Evolutionary conservation across 1,139 yeast genomes (phyloP).

Genomic region (Sugiyamaella pinicola): DNA sequence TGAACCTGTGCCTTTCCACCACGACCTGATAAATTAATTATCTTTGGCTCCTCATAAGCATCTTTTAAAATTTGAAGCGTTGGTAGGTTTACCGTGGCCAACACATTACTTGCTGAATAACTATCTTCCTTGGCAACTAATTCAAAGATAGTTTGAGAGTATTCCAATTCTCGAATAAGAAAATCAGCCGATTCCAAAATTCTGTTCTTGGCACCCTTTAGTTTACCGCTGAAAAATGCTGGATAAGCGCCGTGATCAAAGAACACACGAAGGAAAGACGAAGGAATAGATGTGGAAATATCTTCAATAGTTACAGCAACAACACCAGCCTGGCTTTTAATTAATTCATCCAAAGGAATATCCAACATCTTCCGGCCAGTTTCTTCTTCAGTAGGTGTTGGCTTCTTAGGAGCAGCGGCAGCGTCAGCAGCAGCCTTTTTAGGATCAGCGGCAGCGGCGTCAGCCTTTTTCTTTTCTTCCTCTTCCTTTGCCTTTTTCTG

Average conservation of each 20-base stretch:
- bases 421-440: constrained; percentile 21
- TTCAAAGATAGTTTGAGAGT: constrained; percentile 67
- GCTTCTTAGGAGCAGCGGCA: constrained; percentile 25
- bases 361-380: constrained; percentile 49
- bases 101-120: constrained; percentile 54
- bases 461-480: constrained; percentile 36
- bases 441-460: constrained; percentile 28
- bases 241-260: constrained; percentile 74
- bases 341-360: constrained; percentile 59
- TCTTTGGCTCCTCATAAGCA: constrained; percentile 62
- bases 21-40: constrained; percentile 51
- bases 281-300: constrained; percentile 48
- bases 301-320: constrained; percentile 63
- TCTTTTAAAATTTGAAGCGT: constrained; percentile 67
- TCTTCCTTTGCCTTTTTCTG: constrained; percentile 46
- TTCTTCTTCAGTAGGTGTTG: constrained; percentile 36
- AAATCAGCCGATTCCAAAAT: constrained; percentile 71
- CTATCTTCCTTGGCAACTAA: constrained; percentile 54
- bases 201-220: constrained; percentile 46
- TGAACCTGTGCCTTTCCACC: constrained; percentile 53
- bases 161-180: constrained; percentile 71
- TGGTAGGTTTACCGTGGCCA: constrained; percentile 68
- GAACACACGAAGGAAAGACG: constrained; percentile 66
- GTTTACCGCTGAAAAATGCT: constrained; percentile 56
- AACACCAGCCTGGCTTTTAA: constrained; percentile 72